phyloP scores from a whole-genome alignment of 2,329 filamentous ascomycete genomes.

The Diaporthe citri region DNA sequence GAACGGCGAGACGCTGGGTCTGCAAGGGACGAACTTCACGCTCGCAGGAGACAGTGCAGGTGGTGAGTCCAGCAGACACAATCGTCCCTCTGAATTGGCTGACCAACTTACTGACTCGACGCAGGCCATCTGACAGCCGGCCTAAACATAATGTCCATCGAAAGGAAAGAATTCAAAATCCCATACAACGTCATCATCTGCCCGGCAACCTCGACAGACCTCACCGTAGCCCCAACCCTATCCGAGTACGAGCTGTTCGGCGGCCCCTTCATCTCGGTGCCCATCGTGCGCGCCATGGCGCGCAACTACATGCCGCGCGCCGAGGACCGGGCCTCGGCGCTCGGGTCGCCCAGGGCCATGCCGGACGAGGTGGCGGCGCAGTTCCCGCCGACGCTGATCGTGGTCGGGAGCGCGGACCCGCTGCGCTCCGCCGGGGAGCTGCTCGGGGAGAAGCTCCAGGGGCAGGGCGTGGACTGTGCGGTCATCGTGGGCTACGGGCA shows the following conservation, averaged over 20 bases:
- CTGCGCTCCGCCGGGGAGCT: background rate
- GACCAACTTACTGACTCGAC: background rate
- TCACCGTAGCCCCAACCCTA: background rate
- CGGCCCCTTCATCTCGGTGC: background rate
- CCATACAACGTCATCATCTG: background rate
- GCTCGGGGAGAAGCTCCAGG: slow-evolving; percentile 17
- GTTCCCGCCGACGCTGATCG: slow-evolving; percentile 17
- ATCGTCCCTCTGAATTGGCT: rapidly evolving
- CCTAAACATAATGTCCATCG: slow-evolving; percentile 9
- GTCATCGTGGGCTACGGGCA: slow-evolving; percentile 1
- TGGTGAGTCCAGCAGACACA: background rate
- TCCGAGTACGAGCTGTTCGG: background rate
- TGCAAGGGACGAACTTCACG: background rate
- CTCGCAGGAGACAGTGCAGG: slow-evolving; percentile 10
- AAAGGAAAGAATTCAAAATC: background rate
- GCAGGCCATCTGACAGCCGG: background rate
- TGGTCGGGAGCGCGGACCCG: slow-evolving; percentile 6
- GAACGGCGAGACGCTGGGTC: background rate
- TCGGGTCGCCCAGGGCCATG: background rate
- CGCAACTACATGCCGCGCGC: background rate
- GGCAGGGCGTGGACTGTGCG: background rate
- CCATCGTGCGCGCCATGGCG: background rate
- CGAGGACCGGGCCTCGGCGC: background rate
- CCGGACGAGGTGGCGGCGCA: background rate
- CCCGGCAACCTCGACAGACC: background rate